Evolutionary conservation across 2,329 filamentous ascomycete species (phyloP).

Genomic region (Colletotrichum agaves): DNA sequence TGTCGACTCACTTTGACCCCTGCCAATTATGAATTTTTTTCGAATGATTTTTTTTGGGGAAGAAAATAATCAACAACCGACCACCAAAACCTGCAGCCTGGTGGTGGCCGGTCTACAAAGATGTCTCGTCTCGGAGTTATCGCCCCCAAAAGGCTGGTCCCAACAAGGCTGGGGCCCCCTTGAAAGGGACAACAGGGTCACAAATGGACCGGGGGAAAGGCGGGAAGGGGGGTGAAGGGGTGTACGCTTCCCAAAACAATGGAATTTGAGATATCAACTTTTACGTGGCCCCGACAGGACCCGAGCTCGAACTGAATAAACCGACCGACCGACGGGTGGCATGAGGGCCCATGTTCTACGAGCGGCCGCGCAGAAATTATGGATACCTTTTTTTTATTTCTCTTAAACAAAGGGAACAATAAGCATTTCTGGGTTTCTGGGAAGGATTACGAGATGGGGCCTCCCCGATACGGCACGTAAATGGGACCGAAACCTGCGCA

Average conservation of each 20-base stretch:
- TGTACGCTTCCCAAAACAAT: conserved; percentile 5
- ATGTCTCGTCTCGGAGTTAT: neutral
- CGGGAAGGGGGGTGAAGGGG: neutral
- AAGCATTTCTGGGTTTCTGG: conserved; percentile 21
- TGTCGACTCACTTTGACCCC: too few relatives aligned
- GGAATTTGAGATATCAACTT: neutral
- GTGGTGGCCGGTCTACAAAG: neutral
- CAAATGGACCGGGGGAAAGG: neutral
- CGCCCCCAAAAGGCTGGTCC: conserved; percentile 1
- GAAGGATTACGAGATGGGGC: conserved; percentile 31
- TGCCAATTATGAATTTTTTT: too few relatives aligned
- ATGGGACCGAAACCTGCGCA: too few relatives aligned
- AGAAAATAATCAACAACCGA: neutral
- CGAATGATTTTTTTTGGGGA: neutral
- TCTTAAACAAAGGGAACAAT: conserved; percentile 28
- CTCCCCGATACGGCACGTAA: too few relatives aligned
- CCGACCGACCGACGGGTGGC: too few relatives aligned
- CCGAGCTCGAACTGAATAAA: too few relatives aligned
- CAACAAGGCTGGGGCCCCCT: conserved; percentile 3
- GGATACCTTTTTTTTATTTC: neutral
- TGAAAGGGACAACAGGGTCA: too few relatives aligned
- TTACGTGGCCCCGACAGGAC: too few relatives aligned
- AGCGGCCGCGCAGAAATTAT: neutral
- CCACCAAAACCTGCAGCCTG: neutral
- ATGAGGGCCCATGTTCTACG: too few relatives aligned